Conservation (phyloP, 257 asterid genomes). For the Solanum corneliomulleri region DNA sequence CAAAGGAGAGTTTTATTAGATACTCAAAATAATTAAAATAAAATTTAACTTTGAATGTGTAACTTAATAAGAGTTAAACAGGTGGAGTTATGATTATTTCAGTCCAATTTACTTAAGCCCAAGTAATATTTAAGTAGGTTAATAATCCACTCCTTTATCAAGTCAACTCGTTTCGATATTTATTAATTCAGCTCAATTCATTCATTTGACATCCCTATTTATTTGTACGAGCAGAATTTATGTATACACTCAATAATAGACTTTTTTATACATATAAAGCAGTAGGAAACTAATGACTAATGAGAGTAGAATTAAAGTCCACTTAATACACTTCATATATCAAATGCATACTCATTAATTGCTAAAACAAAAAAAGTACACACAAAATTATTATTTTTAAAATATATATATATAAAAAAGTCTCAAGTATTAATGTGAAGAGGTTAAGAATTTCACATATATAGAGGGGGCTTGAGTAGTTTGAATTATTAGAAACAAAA, state of each 20-base stretch:
- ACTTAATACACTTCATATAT: neutral
- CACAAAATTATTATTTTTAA: neutral
- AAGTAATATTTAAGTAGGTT: neutral
- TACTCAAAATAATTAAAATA: neutral
- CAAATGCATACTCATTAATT: neutral
- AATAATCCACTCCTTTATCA: neutral
- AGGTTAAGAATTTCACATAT: neutral
- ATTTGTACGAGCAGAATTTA: neutral
- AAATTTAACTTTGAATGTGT: neutral
- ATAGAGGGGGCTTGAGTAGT: conserved; percentile 1
- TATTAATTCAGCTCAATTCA: accelerated
- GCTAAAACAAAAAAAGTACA: neutral
- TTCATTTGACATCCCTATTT: neutral
- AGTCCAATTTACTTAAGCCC: accelerated
- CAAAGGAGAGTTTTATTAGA: neutral
- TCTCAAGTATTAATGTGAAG: neutral
- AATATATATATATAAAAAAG: neutral
- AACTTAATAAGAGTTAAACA: neutral
- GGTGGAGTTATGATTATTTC: neutral
- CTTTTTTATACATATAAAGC: no score
- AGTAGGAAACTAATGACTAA: neutral
- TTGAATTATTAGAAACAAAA: conserved; percentile 16
- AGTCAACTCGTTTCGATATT: neutral
- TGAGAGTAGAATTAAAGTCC: neutral
- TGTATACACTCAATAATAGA: no score